These are phyloP conservation scores for Arthromyces matolae DNA, from an alignment of 768 basidiomycete genomes.

Conservation along the genomic window DNA sequence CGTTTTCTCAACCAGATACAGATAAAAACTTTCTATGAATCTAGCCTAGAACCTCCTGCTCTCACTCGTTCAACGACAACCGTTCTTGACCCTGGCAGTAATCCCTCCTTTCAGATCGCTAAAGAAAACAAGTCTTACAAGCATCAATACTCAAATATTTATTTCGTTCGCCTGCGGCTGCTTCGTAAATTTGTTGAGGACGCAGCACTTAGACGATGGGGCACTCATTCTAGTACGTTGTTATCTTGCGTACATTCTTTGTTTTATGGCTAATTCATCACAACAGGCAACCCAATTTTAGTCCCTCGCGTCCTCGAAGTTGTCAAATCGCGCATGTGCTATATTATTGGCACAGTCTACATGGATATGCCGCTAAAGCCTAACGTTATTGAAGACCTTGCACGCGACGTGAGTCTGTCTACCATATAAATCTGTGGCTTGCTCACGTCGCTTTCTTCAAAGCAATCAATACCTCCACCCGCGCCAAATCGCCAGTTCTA, in stretches of 20 bases:
- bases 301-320: conserved; percentile 88
- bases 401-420: conserved; percentile 86
- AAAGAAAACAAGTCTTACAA: conserved; percentile 45
- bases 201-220: conserved; percentile 39
- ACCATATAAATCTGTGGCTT: too few relatives aligned
- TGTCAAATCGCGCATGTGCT: conserved; percentile 79
- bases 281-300: conserved; percentile 59
- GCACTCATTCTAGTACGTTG: conserved; percentile 34
- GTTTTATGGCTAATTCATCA: not conserved
- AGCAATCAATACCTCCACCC: conserved; percentile 90
- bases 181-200: conserved; percentile 41
- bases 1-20: not conserved
- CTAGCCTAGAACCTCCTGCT: conserved; percentile 22
- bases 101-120: conserved; percentile 46
- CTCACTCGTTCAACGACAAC: conserved; percentile 34
- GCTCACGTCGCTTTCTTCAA: conserved; percentile 5
- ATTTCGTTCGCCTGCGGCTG: conserved; percentile 43
- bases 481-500: conserved; percentile 71
- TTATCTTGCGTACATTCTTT: not conserved
- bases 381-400: conserved; percentile 94
- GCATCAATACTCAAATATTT: conserved; percentile 57
- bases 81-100: conserved; percentile 32
- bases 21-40: not conserved
- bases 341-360: conserved; percentile 92
- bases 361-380: conserved; percentile 99